Percentiles rank a stretch among this genome's conserved stretches.
Evolutionary conservation across 2,329 filamentous ascomycete genomes (phyloP).

Genomic region (Ascochyta clinopodiicola): DNA sequence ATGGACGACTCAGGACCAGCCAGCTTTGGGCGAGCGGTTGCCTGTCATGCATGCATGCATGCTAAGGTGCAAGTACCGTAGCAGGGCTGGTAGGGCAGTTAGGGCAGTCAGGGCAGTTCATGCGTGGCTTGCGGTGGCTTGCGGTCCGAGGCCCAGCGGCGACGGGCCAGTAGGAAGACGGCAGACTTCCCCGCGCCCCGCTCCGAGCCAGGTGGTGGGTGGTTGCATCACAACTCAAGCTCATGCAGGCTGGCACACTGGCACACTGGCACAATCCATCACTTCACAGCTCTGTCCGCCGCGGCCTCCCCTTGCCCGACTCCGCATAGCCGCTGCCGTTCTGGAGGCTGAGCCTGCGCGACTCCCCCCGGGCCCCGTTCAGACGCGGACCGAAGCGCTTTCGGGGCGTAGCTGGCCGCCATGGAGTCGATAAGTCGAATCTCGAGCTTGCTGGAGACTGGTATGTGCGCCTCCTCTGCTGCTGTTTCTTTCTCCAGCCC

Average conservation of each 20-base stretch:
- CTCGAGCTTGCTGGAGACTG: slow-evolving; percentile 91
- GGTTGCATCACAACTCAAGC: slow-evolving; percentile 19
- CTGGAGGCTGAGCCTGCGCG: slow-evolving; percentile 14
- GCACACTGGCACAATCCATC: slow-evolving; percentile 28
- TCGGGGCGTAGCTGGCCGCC: slow-evolving; percentile 21
- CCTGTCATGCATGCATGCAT: neutral
- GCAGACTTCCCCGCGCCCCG: slow-evolving; percentile 7
- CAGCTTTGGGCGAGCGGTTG: neutral
- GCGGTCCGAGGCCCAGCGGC: neutral
- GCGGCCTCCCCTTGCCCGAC: slow-evolving; percentile 21
- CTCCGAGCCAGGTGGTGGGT: slow-evolving; percentile 4
- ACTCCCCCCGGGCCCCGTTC: neutral
- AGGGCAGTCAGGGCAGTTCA: neutral
- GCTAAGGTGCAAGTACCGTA: neutral
- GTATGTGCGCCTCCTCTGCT: slow-evolving; percentile 56
- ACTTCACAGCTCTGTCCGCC: slow-evolving; percentile 28
- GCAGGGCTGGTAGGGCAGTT: neutral
- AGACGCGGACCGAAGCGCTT: slow-evolving; percentile 25
- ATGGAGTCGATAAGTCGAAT: slow-evolving; percentile 99
- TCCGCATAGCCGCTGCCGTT: slow-evolving; percentile 36
- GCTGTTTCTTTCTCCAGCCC: neutral
- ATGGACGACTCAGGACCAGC: neutral
- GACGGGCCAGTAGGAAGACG: slow-evolving; percentile 15
- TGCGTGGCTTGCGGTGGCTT: neutral
- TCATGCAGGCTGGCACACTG: slow-evolving; percentile 14